Evolutionary conservation across 2,329 filamentous ascomycete species (phyloP), one percentile per base, ranked within the genome.

Genomic region (Botrytis paeoniae): DNA sequence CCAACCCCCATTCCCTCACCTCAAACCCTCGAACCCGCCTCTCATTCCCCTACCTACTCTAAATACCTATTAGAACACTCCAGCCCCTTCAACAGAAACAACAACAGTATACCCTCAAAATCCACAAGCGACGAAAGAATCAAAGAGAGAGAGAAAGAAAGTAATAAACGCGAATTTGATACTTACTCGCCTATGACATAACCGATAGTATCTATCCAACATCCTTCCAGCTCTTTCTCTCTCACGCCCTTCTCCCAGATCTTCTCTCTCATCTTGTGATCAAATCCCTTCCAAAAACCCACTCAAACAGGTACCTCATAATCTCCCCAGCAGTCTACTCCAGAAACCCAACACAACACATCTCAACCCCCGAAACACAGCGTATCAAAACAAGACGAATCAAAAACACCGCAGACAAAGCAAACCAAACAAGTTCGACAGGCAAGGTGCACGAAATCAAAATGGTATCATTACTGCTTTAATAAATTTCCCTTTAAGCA

Each of bases 391-490:
- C 14, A 18, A 57, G 25, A 29, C 9, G 37, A 9, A 14, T 37
- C 22, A 68, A 37, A 7, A 12, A 39, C 12, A 41, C 37, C 63
- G 10, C 32, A 51, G 32, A 8, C 5, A 20, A 25, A 32, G 20
- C 39, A 48, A 9, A 18, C 29, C 5, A 25, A 25, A 48, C 6
- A 37, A 37, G 1, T 41, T 62, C n/a, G 41, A 29, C 25, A 43
- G 29, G 39, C 39, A 48, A 37, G 20, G 2, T 41, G 45, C 16
- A 35, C 39, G 37, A 70, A 70, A 45, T 48, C 41, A 62, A 70
- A 70, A 70, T 63, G 57, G 57, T 70, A 63, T 70, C 68, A 70
- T 70, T 70, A 70, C 39, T 70, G 45, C 64, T 66, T 51, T 29
- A 66, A 54, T 66, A 66, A 25, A 43, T 51, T 25, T 37, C 61